Base-by-base conservation (phyloP, 2,329 filamentous ascomycete genomes). In the Stagonosporopsis rhizophila region DNA sequence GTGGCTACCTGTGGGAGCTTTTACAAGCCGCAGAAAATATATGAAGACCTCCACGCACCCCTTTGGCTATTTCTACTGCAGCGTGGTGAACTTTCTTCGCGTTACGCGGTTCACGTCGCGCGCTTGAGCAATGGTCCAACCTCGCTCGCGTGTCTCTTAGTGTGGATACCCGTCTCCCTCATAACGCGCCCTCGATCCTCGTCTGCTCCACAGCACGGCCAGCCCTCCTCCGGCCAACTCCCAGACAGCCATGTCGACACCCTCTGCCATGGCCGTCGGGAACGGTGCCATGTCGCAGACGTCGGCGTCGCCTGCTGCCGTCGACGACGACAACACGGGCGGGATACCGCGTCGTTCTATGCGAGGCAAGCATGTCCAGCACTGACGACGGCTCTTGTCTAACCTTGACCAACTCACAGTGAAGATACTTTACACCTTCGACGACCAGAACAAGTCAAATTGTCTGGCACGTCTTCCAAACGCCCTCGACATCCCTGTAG, bases 371-470 rank as follows among this genome's bases (percentile, higher is more conserved):
- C 60, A 56, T 48, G 58, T 56, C 47, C 57, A 58, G 37, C 59
- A 44, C 30, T 45, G 20, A 35, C 35, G 25, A 47, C 37, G 19
- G 46, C 38, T 35, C 37, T 41, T 42, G 44, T 70, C 67, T 70
- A 62, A 70, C 61, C 37, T 20, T 9, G 20, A 40, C 15, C 52
- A 28, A 9, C n/a, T 22, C 62, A 62, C 76, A 96, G 93, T 98
- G 77, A 98, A 98, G 83, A 90, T 98, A 45, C 88, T 96, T 59
- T 99, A 98, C 78, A 96, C 92, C 28, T 97, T 98, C 78, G 93
- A 98, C 75, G 88, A 89, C 72, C 89, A 94, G 65, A 89, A 87
- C 78, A 92, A 92, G 77, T 89, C 92, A 62, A 93, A 94, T 73
- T 97, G 92, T 77, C 83, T 99, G 45, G 93, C 94, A 57, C 86